Base-by-base conservation (phyloP, 345 rosid species). In the Eucalyptus tenuipes region DNA sequence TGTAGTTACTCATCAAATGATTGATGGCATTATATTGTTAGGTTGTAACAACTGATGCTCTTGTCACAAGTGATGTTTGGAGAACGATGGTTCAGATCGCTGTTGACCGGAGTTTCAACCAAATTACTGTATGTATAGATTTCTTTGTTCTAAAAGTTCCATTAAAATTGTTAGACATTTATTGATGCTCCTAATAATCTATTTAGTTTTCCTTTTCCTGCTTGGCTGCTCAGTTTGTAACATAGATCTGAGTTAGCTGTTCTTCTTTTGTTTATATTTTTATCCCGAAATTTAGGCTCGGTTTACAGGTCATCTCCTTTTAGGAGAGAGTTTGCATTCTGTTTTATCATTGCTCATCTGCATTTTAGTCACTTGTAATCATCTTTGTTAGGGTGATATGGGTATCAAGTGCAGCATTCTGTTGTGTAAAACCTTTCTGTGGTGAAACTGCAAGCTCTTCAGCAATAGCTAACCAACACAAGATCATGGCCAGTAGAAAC, bases 81-180 rank as follows among this genome's bases (percentile, higher is more conserved):
- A 95, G 97, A 92, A 94, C 94, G 94, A 97, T 98, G 98, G 98
- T 97, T 44, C 94, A 91, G 90, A 90, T 92, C 86, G 95, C 99
- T 33, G 99, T 98, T 49, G 92, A 94, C 93, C 92, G 98, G 87
- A 98, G 99, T 91, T 98, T 98, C 93, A 97, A 98, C 95, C 99
- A 96, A 90, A 95, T 98, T 91, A 98, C 99, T 90, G 99, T 98
- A 95, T 45, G 96, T 90, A 40, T 55, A 57, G 33, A 49, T 81
- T 57, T 89, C 71, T 5, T 47, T 87, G 88, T 52, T 40, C 45
- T 20, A 20, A 40, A 75, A 18, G 12, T 37, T 2, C 45, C 13
- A 37, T 71, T 71, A 6, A 75, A 64, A 75, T 75, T 75, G 27
- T 37, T 0, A 42, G 84, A 75, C 16, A 75, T 40, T n/a, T 40